Evolutionary conservation across 1,139 yeast species (phyloP), one percentile per base, ranked within the genome.

Genomic region (Geotrichum klebahnii): DNA sequence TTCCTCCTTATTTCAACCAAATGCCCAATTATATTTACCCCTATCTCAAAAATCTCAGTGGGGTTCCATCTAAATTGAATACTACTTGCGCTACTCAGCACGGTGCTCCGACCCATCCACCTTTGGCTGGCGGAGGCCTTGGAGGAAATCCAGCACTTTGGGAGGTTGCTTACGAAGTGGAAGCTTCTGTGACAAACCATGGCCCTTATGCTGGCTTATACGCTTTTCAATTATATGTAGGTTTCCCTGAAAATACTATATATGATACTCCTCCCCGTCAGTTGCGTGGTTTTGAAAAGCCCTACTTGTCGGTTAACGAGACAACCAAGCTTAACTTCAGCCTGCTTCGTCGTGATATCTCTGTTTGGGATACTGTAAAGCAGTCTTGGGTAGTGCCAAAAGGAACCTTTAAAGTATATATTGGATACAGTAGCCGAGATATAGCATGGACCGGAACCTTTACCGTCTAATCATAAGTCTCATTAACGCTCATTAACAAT

Each of bases 351-450:
- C 71, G 82, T 53, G 86, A 81, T 62, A 65, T 81, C 58, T 73
- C 81, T 54, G 68, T 75, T 28, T 81, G 85, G 85, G 84, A 80
- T 61, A 68, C 76, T 0, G 71, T 62, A 29, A 71, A 74, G 14
- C 84, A 80, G 61, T 77, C 79, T 52, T 81, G 87, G 86, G 68
- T 78, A 24, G 74, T 81, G 35, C 80, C 76, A 57, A 74, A 77
- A 3, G 86, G 86, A 2, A 70, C 74, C 14, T 81, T 80, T 65
- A 75, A 71, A 51, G 65, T 80, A 10, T 78, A 73, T 56, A 71
- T 80, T 46, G 77, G 81, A 0, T 71, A 78, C 14, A 74, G 81
- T 28, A 77, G 83, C 58, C 67, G 81, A 55, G 74, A 72, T 55
- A 66, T 76, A 28, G 81, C 77, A 55, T 69, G 78, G 36, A 66